A percentile compares a stretch with the other conserved stretches of the same genome.
Evolutionary conservation across 2,329 filamentous ascomycete species (phyloP).

Genomic region (Corniculantispora saksenae): DNA sequence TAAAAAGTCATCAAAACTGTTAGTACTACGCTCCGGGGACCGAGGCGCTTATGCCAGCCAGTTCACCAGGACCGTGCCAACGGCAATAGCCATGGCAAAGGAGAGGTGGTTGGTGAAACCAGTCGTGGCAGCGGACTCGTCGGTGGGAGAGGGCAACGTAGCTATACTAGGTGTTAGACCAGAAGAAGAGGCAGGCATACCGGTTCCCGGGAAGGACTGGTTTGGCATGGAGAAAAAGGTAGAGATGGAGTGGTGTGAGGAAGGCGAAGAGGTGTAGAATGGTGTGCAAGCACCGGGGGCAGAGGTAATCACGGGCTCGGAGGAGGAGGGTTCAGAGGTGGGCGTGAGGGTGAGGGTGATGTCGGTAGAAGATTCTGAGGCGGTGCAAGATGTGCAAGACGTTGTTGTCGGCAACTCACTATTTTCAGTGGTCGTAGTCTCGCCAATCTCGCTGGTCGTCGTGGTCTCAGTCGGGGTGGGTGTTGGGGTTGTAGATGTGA

Average conservation of each 20-base stretch:
- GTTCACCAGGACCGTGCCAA: constrained; percentile 7
- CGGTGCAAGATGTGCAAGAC: constrained; percentile 12
- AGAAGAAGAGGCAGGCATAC: constrained; percentile 5
- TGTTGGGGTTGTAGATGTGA: background rate
- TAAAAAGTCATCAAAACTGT: constrained; percentile 16
- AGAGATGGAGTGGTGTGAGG: constrained; percentile 7
- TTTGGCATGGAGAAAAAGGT: constrained; percentile 14
- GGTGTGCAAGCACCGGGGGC: constrained; percentile 1
- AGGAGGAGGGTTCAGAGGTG: background rate
- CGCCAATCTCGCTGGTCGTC: constrained; percentile 2
- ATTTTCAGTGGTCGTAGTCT: constrained; percentile 9
- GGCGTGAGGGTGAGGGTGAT: constrained; percentile 15
- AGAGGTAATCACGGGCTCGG: constrained; percentile 5
- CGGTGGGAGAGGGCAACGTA: constrained; percentile 14
- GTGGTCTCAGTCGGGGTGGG: background rate
- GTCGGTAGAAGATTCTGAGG: constrained; percentile 6
- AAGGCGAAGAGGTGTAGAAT: constrained; percentile 1
- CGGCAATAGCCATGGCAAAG: constrained; percentile 9
- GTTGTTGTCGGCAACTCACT: constrained; percentile 14
- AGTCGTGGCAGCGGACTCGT: constrained; percentile 2
- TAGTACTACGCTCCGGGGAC: constrained; percentile 1
- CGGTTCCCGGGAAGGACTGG: constrained; percentile 3
- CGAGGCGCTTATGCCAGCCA: constrained; percentile 5
- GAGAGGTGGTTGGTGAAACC: constrained; percentile 5
- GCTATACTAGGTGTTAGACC: constrained; percentile 18